Percentiles rank a stretch among this genome's conserved stretches.
phyloP scores from a whole-genome alignment of 495 filamentous ascomycete genomes.

The Gamarada debralockiae region DNA sequence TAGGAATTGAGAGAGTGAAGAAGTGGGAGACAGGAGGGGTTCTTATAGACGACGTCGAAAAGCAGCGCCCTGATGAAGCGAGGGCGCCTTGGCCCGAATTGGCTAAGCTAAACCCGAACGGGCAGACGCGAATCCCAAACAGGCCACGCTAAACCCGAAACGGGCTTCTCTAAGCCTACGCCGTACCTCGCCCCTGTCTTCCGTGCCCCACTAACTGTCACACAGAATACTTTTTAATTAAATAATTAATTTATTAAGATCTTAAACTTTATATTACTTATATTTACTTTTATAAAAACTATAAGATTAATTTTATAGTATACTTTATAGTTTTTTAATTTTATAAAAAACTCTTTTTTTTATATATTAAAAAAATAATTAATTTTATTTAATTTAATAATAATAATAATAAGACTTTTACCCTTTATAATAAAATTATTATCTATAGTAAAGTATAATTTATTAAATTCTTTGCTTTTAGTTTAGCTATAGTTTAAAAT shows the following conservation, averaged over 20 bases:
- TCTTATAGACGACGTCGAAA: slow-evolving; percentile 10
- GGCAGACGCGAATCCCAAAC: slow-evolving; percentile 3
- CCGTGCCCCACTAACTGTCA: slow-evolving; percentile 14
- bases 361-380: no score
- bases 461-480: no score
- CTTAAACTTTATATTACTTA: neutral
- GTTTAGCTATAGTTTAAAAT: no score
- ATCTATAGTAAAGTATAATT: no score
- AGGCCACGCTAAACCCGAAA: slow-evolving; percentile 8
- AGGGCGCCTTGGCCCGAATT: slow-evolving; percentile 13
- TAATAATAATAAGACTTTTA: no score
- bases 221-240: slow-evolving; percentile 12
- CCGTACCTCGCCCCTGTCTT: slow-evolving; percentile 11
- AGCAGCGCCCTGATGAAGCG: slow-evolving; percentile 12
- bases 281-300: neutral
- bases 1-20: slow-evolving; percentile 5
- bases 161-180: no score
- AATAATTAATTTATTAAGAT: neutral
- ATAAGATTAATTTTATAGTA: neutral
- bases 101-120: slow-evolving; percentile 7
- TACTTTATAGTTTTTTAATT: slow-evolving; percentile 1
- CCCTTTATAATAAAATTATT: no score
- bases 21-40: slow-evolving; percentile 5
- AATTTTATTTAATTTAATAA: no score
- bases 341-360: no score